Evolutionary conservation across 148 eudicot species (phyloP).

Genomic region (Chenopodium formosanum): DNA sequence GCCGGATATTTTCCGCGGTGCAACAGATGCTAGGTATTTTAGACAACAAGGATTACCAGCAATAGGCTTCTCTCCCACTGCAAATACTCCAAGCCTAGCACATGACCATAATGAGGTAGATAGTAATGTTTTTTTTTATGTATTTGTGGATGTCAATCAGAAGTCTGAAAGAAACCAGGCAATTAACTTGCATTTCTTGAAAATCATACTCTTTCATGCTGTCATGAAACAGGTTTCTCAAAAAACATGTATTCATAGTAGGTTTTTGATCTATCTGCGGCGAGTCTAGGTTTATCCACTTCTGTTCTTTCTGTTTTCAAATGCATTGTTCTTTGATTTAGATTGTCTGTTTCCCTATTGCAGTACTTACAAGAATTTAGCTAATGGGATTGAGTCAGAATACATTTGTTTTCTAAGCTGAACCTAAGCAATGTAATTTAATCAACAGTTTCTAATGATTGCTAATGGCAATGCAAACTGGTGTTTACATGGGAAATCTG

Average conservation of each 20-base stretch:
- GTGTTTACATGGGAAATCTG: too few species aligned
- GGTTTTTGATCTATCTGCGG: neutral
- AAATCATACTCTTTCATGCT: neutral
- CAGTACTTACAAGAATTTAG: too few species aligned
- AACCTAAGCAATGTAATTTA: too few species aligned
- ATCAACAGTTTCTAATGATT: too few species aligned
- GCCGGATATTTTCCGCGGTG: conserved; percentile 76
- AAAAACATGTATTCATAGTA: neutral
- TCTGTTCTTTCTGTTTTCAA: neutral
- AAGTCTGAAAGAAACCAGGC: neutral
- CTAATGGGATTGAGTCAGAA: too few species aligned
- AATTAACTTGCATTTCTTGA: neutral
- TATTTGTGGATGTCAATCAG: neutral
- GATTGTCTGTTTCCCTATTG: too few species aligned
- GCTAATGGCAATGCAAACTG: too few species aligned
- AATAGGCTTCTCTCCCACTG: conserved; percentile 93
- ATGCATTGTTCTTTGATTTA: neutral
- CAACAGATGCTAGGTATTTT: conserved; percentile 85
- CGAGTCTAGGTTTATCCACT: neutral
- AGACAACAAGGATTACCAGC: conserved; percentile 68
- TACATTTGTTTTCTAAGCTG: too few species aligned
- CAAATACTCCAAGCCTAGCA: conserved; percentile 75
- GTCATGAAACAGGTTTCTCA: neutral
- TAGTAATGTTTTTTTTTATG: neutral
- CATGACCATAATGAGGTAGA: conserved; percentile 90